Base-by-base conservation (phyloP, 1,284 basidiomycete genomes). In the Moniliophthora roreri region DNA sequence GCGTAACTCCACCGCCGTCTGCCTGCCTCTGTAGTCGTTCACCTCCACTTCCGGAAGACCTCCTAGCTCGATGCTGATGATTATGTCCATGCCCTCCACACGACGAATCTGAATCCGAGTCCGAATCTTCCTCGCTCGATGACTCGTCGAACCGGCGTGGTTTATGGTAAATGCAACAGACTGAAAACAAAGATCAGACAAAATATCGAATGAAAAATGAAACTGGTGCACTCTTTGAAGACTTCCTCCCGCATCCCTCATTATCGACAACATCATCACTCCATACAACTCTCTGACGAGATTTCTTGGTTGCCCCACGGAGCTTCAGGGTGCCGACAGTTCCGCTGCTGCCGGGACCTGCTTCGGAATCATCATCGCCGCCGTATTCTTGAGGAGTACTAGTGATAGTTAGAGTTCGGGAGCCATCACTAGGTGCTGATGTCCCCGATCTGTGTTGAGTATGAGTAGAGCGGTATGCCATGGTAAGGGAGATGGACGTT, bases 231-330 rank as follows among this genome's bases (percentile, higher is more conserved):
- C 92, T 91, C 71, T 94, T 94, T 18, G 87, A 88, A 57, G 87
- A 89, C 69, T 93, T 93, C 72, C 79, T 82, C 11, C 87, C 87
- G 53, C 82, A 78, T 0, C 84, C 84, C 63, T 94, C 91, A 60
- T 94, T 94, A 64, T 94, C 91, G 1, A 94, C 77, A 2, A 91
- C 88, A 54, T 83, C 85, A n/a, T 89, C 85, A 20, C 73, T 76
- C 92, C 91, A 94, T 1, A 78, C 80, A 0, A 93, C 91, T 18
- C 76, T 71, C 36, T 75, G 81, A 13, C 74, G 66, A 28, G 68
- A 62, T 28, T 72, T 70, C 53, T 70, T 68, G 1, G 72, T 70
- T 2, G 65, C 76, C 11, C 78, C 87, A 16, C 81, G 75, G 26
- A 90, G 75, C 49, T 73, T 76, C 42, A 89, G 71, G 1, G 79